phyloP scores from a whole-genome alignment of 2,329 filamentous ascomycete genomes.

The Aspergillus udagawae region DNA sequence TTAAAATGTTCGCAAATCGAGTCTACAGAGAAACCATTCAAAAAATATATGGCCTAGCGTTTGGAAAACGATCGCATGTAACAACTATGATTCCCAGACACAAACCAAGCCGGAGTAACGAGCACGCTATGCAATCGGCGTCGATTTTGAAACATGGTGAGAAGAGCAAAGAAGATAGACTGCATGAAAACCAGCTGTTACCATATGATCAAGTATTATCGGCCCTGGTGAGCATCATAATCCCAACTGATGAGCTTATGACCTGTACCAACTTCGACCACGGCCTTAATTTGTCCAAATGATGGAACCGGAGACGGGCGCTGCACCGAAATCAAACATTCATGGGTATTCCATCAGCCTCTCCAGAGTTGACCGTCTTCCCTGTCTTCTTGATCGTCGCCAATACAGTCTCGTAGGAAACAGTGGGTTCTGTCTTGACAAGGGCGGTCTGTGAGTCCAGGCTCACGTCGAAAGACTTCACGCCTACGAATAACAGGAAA shows the following conservation, averaged over 20 bases:
- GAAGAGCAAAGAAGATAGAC: background rate
- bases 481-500: conserved; percentile 52
- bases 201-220: background rate
- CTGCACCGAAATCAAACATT: conserved; percentile 27
- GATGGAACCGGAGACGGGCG: background rate
- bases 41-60: too few relatives aligned
- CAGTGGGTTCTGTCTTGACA: conserved; percentile 64
- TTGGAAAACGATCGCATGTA: background rate
- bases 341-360: conserved; percentile 41
- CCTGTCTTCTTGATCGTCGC: conserved; percentile 91
- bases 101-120: background rate
- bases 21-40: too few relatives aligned
- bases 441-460: conserved; percentile 82
- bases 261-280: background rate
- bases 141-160: background rate
- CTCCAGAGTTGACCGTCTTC: conserved; percentile 74
- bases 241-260: background rate
- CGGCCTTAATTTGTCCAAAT: background rate
- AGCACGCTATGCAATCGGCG: background rate
- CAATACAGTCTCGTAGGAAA: conserved; percentile 77
- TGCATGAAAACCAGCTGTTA: background rate
- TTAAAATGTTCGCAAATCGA: too few relatives aligned
- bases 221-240: background rate
- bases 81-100: background rate
- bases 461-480: conserved; percentile 81